A percentile compares a stretch with the other conserved stretches of the same genome.
These are phyloP conservation scores for Mortierella claussenii DNA, from an alignment of 192 early-diverging fungal genomes.

Conservation along the genomic window DNA sequence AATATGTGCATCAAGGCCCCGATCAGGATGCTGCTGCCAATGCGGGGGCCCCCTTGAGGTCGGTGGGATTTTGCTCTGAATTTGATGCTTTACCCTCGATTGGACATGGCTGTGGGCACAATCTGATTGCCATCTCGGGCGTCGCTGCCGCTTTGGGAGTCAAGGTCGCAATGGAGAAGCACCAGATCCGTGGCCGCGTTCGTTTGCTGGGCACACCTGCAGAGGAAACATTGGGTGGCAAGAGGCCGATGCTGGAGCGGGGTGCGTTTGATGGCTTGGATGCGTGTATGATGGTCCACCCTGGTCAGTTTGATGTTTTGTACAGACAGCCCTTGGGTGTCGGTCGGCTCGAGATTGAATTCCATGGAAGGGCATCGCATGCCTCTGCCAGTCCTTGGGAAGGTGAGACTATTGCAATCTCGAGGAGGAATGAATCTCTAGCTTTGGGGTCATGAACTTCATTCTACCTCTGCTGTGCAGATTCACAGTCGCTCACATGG, in stretches of 20 bases:
- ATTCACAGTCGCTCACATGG: neutral
- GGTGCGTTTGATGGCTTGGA: slow-evolving; percentile 79
- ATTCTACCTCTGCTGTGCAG: too few species aligned
- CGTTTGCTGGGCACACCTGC: slow-evolving; percentile 85
- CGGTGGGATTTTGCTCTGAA: slow-evolving; percentile 63
- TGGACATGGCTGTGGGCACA: slow-evolving; percentile 73
- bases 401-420: too few species aligned
- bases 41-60: slow-evolving; percentile 55
- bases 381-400: slow-evolving; percentile 63
- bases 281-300: slow-evolving; percentile 86
- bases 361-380: slow-evolving; percentile 78
- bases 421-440: neutral
- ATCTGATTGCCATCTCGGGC: slow-evolving; percentile 73
- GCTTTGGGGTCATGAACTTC: too few species aligned
- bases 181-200: slow-evolving; percentile 64
- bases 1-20: slow-evolving; percentile 59
- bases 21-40: slow-evolving; percentile 11
- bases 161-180: slow-evolving; percentile 54
- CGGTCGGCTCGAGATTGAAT: slow-evolving; percentile 66
- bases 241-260: slow-evolving; percentile 72
- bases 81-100: slow-evolving; percentile 79
- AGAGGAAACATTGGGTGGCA: slow-evolving; percentile 77
- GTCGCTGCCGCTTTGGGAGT: slow-evolving; percentile 66
- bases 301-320: slow-evolving; percentile 62
- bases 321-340: slow-evolving; percentile 60